These are phyloP conservation scores for Dictyostelium firmibasis DNA, from an alignment of 78 protist species.

Conservation along the genomic window DNA sequence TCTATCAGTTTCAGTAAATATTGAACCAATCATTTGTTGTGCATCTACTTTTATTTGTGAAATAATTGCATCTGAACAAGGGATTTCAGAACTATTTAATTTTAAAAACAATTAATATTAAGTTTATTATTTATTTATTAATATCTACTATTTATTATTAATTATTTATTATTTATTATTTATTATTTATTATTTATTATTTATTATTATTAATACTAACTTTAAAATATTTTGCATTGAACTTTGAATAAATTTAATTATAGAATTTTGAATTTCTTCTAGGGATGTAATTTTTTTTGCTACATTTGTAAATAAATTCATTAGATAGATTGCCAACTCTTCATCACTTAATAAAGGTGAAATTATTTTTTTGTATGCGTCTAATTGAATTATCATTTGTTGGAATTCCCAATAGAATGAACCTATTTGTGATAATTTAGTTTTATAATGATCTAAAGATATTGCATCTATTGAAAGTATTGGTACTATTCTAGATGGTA, in stretches of 20 bases:
- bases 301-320: background rate
- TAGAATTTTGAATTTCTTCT: background rate
- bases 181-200: too few species aligned
- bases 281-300: background rate
- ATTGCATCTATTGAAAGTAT: background rate
- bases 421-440: background rate
- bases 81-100: background rate
- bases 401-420: constrained; percentile 12
- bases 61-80: background rate
- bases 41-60: background rate
- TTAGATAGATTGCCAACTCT: background rate
- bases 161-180: too few species aligned
- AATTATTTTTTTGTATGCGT: background rate
- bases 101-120: too few species aligned
- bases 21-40: background rate
- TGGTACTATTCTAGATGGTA: background rate
- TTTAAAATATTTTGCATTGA: background rate
- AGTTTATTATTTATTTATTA: too few species aligned
- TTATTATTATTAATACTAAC: too few species aligned
- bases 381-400: constrained; percentile 18
- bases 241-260: background rate
- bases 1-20: background rate
- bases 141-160: too few species aligned
- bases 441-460: background rate
- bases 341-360: background rate